Base-by-base conservation (phyloP, 1,284 basidiomycete species). In the Rhodotorula sp. region DNA sequence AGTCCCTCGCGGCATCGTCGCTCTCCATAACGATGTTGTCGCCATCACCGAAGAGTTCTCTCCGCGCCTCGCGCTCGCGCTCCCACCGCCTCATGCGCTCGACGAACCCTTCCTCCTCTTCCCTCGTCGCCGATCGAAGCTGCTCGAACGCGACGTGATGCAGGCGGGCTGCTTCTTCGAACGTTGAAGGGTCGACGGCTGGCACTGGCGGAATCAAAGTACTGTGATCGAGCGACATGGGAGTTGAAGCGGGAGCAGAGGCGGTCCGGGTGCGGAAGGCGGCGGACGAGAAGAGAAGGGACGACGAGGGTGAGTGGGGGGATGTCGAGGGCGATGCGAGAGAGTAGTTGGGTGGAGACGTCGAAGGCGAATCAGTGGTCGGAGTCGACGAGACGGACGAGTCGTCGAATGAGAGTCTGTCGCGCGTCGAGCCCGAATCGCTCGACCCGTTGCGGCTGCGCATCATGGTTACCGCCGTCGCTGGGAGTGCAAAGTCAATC, bases 51-150 rank as follows among this genome's bases (percentile, higher is more conserved):
- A 62, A 53, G 4, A 49, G n/a, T 13, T 34, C 63, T 15, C 48
- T 39, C 49, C 44, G 49, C 19, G 27, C 15, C 0, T 19, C 55
- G 15, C 58, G 48, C 30, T 59, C 59, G 5, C 27, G 29, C 46
- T 72, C 71, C 71, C 71, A 72, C 22, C 67, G 48, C 34, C 59
- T 51, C 62, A 72, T 66, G 22, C 71, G 57, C 44, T 72, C 71
- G 48, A 72, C 71, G 32, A 72, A 69, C 8, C 64, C 34, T 20
- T 69, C 67, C 47, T 64, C 58, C 13, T 66, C 62, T 6, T 32
- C 49, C 19, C 47, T 46, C 24, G 71, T 72, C 34, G 64, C 46
- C 4, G n/a, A n/a, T 13, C 71, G 64, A 13, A 72, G 59, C 29
- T 69, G 58, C 59, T 69, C 71, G 44, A 72, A 72, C 29, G 71